These are phyloP conservation scores for Penicillium egyptiacum DNA, from an alignment of 495 filamentous ascomycete genomes.

Conservation along the genomic window DNA sequence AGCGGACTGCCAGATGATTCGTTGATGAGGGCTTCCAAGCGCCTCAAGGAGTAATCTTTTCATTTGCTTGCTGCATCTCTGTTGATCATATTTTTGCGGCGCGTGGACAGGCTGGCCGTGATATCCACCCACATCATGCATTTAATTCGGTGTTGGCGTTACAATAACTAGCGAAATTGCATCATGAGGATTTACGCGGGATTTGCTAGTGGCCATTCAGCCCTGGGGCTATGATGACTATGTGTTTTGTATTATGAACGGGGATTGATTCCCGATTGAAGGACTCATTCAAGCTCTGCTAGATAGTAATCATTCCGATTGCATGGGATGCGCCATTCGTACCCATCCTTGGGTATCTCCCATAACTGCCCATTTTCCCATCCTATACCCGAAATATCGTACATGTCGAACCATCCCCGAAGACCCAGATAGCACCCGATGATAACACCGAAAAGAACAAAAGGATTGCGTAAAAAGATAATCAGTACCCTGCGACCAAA, in stretches of 20 bases:
- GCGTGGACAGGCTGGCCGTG: conserved; percentile 1
- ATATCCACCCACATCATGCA: conserved; percentile 8
- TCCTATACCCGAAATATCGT: background rate
- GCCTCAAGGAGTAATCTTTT: conserved; percentile 41
- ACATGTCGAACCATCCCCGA: background rate
- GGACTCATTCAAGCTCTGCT: background rate
- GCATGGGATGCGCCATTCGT: background rate
- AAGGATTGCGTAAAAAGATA: background rate
- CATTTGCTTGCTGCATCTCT: conserved; percentile 4
- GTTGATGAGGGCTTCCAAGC: conserved; percentile 51
- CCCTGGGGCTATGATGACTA: background rate
- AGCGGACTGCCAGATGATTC: conserved; percentile 85
- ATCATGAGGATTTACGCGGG: background rate
- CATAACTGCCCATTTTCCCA: background rate
- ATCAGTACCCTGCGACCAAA: conserved; percentile 21
- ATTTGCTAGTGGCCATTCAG: background rate
- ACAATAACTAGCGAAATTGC: conserved; percentile 1
- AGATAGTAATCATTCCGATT: background rate
- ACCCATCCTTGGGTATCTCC: background rate
- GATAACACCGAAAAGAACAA: background rate
- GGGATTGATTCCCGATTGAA: background rate
- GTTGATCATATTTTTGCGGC: background rate
- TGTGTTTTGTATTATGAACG: background rate
- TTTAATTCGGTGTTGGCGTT: conserved; percentile 16
- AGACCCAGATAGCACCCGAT: background rate